Evolutionary conservation across 495 filamentous ascomycete species (phyloP).

Genomic region (Neurospora tetraspora): DNA sequence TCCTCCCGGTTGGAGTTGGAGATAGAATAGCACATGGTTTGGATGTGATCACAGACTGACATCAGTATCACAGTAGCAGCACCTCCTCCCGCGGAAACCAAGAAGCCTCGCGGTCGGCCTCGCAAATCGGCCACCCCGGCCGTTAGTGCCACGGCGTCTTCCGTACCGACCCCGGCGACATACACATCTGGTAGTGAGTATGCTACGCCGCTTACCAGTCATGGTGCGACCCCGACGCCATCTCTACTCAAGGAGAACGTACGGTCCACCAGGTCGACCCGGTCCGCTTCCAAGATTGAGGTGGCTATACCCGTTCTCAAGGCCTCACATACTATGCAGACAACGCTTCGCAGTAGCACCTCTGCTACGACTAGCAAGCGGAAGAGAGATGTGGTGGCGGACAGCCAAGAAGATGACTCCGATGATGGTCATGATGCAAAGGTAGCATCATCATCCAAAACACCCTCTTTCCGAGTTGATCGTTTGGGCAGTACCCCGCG

Average conservation of each 20-base stretch:
- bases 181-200: constrained; percentile 45
- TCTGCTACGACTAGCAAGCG: constrained; percentile 20
- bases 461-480: neutral
- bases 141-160: constrained; percentile 18
- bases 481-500: neutral
- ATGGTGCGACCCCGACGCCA: constrained; percentile 46
- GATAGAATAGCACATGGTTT: neutral
- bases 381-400: constrained; percentile 18
- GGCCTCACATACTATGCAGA: neutral
- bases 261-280: constrained; percentile 3
- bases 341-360: constrained; percentile 14
- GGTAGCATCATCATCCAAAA: neutral
- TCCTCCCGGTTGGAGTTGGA: neutral
- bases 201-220: constrained; percentile 72
- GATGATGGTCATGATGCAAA: constrained; percentile 34
- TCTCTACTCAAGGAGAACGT: constrained; percentile 7
- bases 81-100: neutral
- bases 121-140: constrained; percentile 1
- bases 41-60: neutral
- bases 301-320: constrained; percentile 14
- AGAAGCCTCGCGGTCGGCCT: constrained; percentile 5
- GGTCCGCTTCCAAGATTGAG: constrained; percentile 12
- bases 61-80: constrained; percentile 1
- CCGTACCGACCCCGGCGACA: constrained; percentile 26
- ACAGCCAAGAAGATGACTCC: constrained; percentile 30